Evolutionary conservation across 176 grass and related monocot species (phyloP).

Genomic region (Leersia perrieri): DNA sequence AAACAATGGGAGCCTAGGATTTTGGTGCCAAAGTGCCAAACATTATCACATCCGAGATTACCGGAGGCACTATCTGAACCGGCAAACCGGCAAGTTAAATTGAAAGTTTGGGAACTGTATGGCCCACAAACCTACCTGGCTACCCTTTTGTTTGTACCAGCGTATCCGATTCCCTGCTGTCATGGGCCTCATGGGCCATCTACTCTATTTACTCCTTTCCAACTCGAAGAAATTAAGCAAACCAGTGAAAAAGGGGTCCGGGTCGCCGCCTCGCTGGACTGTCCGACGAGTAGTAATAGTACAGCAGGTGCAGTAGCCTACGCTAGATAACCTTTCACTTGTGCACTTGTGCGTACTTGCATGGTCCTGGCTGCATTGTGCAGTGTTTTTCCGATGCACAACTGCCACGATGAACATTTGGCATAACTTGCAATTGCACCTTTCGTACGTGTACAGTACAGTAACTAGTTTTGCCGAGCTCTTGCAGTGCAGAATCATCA

Average conservation of each 20-base stretch:
- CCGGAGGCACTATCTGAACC: not conserved
- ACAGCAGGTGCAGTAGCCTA: not conserved
- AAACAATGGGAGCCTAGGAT: no score
- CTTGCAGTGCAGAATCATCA: not conserved
- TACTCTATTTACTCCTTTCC: not conserved
- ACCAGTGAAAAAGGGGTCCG: not conserved
- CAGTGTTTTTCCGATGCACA: not conserved
- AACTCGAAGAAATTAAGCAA: not conserved
- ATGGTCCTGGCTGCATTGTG: no score
- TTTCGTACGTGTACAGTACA: not conserved
- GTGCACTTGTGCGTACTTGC: not conserved
- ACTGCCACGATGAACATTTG: not conserved
- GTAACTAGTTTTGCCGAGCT: not conserved
- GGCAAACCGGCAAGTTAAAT: no score
- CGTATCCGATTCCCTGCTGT: constrained; percentile 1
- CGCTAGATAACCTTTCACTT: not conserved
- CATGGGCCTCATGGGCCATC: not conserved
- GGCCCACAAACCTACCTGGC: not conserved
- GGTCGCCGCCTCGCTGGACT: not conserved
- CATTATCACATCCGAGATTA: not conserved
- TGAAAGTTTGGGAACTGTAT: not conserved
- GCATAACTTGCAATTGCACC: not conserved
- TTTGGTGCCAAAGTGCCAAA: not conserved
- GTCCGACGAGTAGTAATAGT: not conserved
- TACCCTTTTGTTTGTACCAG: not conserved